Base-by-base conservation (phyloP, 495 filamentous ascomycete genomes). In the Hypoxylon crocopeplum region DNA sequence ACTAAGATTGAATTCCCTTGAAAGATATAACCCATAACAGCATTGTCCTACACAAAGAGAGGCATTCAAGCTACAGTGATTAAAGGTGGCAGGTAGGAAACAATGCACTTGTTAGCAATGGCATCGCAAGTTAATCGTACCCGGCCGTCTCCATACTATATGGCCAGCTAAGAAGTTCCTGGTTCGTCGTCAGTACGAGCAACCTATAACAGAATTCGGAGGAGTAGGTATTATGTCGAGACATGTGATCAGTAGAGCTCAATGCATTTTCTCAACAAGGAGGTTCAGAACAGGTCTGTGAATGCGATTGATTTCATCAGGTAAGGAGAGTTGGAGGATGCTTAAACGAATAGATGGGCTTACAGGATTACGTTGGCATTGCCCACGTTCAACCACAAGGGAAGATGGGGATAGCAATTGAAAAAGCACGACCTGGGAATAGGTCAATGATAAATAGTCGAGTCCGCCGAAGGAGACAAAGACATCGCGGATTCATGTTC, bases 231-330 rank as follows among this genome's bases (percentile, higher is more conserved):
- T 22, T 13, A 30, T 22, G n/a, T n/a, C 7, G 46, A 8, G 22
- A 41, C 8, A 25, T 44, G 50, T 41, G 38, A 68, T 76, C 72
- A 78, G 73, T 50, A 68, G 63, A 75, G 64, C 48, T 68, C 52
- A 66, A 75, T 59, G 76, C 76, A 69, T 72, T 69, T 62, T 74
- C 70, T 81, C 79, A 72, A 79, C 79, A 82, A 58, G 56, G 37
- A 38, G 11, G 21, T 80, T 83, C 78, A 79, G 80, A 83, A 82
- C 80, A 83, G 80, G 80, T 82, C 80, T 83, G 80, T 81, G 75
- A 80, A 61, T 75, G 73, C 72, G 72, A 29, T 74, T 61, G 42
- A 54, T 76, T 71, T 81, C 77, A 81, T 81, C 78, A 81, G 71
- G 33, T 62, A 45, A 50, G 48, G 7, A 42, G 11, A 8, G 10